These are phyloP conservation scores for Coemansia sp. DNA, from an alignment of 192 early-diverging fungal genomes.

Conservation along the genomic window DNA sequence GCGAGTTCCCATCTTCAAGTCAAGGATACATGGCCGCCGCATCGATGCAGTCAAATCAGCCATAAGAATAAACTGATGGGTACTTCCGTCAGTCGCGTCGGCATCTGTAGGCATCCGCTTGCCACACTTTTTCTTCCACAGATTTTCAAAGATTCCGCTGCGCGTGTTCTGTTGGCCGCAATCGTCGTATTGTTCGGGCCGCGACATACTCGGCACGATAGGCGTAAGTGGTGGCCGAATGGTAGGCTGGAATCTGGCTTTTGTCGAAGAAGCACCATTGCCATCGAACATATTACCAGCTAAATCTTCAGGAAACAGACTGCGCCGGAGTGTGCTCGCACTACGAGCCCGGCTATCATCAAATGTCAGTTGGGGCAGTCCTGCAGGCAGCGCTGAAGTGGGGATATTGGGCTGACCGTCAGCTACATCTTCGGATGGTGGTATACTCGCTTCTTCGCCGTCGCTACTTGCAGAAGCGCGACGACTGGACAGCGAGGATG, in stretches of 20 bases:
- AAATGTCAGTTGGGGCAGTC: neutral
- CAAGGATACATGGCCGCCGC: constrained; percentile 89
- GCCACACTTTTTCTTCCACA: constrained; percentile 51
- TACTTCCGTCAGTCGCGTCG: constrained; percentile 48
- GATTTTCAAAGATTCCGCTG: constrained; percentile 33
- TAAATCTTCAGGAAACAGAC: constrained; percentile 22
- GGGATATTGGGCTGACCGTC: neutral
- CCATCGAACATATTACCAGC: neutral
- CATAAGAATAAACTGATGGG: constrained; percentile 85
- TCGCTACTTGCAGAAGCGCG: constrained; percentile 17
- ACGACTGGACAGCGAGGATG: constrained; percentile 1
- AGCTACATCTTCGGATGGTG: neutral
- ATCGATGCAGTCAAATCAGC: constrained; percentile 91
- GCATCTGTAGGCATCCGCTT: constrained; percentile 51
- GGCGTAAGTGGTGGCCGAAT: constrained; percentile 12
- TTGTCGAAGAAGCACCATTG: neutral
- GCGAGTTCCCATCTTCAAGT: constrained; percentile 98
- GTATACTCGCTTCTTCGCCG: neutral
- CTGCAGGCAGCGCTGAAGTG: neutral
- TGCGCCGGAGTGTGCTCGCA: constrained; percentile 35
- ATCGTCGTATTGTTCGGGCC: neutral
- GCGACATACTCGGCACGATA: neutral
- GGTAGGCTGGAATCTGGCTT: neutral
- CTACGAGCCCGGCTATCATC: constrained; percentile 14
- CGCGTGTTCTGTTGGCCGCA: constrained; percentile 3